phyloP scores from a whole-genome alignment of 169 alveolate genomes.

The Plasmodium inui region DNA sequence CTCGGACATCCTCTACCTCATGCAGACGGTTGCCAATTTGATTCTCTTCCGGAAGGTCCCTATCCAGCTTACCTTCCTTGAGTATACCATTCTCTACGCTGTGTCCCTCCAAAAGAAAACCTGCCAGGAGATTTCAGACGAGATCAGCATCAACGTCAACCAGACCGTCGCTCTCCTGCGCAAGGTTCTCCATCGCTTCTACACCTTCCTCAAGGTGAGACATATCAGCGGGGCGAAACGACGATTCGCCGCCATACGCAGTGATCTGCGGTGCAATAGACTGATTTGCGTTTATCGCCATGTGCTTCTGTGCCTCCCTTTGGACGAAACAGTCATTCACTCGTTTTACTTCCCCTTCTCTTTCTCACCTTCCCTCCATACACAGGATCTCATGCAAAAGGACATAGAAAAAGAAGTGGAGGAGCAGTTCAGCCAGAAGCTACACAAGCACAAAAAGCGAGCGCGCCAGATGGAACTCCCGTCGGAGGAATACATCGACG shows the following conservation, averaged over 20 bases:
- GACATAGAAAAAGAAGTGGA: slow-evolving; percentile 43
- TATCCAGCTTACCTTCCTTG: slow-evolving; percentile 45
- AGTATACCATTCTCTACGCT: slow-evolving; percentile 72
- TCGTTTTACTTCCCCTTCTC: neutral
- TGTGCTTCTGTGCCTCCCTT: neutral
- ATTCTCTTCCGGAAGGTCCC: slow-evolving; percentile 52
- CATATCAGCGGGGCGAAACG: neutral
- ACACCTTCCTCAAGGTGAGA: slow-evolving; percentile 44
- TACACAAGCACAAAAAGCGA: neutral
- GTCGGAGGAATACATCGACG: slow-evolving; percentile 8
- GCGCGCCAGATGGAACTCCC: neutral
- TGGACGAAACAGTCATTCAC: neutral
- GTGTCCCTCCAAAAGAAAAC: slow-evolving; percentile 66
- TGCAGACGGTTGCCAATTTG: slow-evolving; percentile 36
- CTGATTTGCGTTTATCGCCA: neutral
- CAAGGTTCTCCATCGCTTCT: slow-evolving; percentile 51
- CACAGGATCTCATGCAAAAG: slow-evolving; percentile 59
- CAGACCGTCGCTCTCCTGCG: slow-evolving; percentile 58
- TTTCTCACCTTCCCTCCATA: neutral
- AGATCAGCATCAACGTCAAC: slow-evolving; percentile 40
- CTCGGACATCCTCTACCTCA: slow-evolving; percentile 30
- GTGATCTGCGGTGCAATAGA: neutral
- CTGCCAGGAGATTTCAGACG: slow-evolving; percentile 25
- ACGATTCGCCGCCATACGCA: neutral
- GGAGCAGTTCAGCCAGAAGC: slow-evolving; percentile 12